Evolutionary conservation across 1,139 yeast genomes (phyloP).

Genomic region (Eremothecium sinecaudum): DNA sequence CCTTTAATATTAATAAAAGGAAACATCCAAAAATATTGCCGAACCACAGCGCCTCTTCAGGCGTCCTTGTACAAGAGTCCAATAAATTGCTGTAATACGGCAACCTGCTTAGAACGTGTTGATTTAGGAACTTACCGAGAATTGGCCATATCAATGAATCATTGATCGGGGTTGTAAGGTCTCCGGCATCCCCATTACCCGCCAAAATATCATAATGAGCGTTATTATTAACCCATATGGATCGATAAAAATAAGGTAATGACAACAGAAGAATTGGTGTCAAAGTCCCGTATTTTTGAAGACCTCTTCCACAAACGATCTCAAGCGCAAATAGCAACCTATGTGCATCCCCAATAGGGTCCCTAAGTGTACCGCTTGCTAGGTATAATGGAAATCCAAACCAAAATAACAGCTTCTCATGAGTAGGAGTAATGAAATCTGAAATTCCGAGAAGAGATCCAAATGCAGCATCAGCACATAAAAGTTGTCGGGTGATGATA

Average conservation of each 20-base stretch:
- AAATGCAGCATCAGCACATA: conserved; percentile 1
- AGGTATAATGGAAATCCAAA: conserved; percentile 2
- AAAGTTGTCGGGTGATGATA: conserved; percentile 1
- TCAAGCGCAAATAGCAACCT: conserved; percentile 1
- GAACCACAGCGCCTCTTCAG: conserved; percentile 8
- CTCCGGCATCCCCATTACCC: not conserved
- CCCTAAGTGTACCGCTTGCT: not conserved
- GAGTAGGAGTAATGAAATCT: not conserved
- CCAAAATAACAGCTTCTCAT: conserved; percentile 2
- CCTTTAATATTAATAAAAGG: conserved; percentile 12
- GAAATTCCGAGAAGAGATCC: not conserved
- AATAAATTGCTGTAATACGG: conserved; percentile 4
- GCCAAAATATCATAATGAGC: not conserved
- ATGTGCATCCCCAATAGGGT: conserved; percentile 1
- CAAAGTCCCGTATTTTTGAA: not conserved
- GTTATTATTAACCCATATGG: not conserved
- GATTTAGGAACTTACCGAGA: conserved; percentile 7
- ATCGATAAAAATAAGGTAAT: not conserved
- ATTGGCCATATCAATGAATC: conserved; percentile 8
- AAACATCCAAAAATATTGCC: conserved; percentile 15
- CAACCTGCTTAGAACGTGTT: conserved; percentile 4
- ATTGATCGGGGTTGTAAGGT: not conserved
- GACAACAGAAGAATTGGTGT: not conserved
- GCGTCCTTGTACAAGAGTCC: conserved; percentile 3
- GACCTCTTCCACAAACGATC: not conserved